Conservation (phyloP, 2,329 filamentous ascomycete species). For the Myriosclerotinia curreyana region DNA sequence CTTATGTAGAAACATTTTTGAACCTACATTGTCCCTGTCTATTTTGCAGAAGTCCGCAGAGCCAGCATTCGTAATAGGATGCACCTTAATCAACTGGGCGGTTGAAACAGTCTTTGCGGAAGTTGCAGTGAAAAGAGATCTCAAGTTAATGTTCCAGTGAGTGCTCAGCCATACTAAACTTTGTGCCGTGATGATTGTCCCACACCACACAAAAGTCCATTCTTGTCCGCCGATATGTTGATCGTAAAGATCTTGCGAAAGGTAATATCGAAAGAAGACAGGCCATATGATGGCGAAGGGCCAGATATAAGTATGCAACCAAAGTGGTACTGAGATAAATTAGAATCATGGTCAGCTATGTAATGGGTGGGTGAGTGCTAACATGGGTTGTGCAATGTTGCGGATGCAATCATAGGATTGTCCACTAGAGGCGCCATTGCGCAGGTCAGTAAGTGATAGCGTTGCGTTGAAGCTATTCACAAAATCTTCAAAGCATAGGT, state of each 20-base stretch:
- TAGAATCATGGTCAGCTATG: constrained; percentile 21
- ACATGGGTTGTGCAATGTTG: constrained; percentile 80
- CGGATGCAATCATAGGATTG: constrained; percentile 82
- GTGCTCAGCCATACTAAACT: constrained; percentile 91
- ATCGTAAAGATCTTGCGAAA: constrained; percentile 79
- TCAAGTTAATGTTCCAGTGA: constrained; percentile 92
- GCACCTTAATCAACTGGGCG: constrained; percentile 86
- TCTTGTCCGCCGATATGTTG: constrained; percentile 89
- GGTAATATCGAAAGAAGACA: constrained; percentile 82
- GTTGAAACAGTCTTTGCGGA: constrained; percentile 66
- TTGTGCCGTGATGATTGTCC: constrained; percentile 82
- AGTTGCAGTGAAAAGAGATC: constrained; percentile 75
- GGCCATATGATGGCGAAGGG: constrained; percentile 93
- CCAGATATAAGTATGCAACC: constrained; percentile 87
- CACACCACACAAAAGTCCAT: constrained; percentile 97
- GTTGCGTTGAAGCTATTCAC: constrained; percentile 21
- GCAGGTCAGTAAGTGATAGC: constrained; percentile 13
- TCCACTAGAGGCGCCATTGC: constrained; percentile 80
- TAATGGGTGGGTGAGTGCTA: constrained; percentile 19
- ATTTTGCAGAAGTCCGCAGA: constrained; percentile 83
- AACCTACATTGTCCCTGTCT: constrained; percentile 64
- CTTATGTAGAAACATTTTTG: background rate
- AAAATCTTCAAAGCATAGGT: constrained; percentile 17
- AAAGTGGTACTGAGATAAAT: constrained; percentile 54
- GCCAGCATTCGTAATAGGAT: constrained; percentile 86